Conservation (phyloP, 1,139 yeast species). For the Debaryomyces nepalensis region DNA sequence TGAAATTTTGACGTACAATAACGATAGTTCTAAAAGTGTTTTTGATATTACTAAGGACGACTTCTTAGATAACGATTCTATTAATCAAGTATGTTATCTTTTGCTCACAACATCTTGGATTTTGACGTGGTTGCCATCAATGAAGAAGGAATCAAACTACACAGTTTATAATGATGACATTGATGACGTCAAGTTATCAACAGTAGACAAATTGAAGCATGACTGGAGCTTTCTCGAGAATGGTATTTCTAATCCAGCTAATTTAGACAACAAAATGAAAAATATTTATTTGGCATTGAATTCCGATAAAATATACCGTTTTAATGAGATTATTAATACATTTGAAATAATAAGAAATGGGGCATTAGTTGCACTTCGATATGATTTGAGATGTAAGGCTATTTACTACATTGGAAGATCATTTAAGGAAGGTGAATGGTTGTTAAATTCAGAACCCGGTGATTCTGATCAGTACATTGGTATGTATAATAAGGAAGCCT, state of each 20-base stretch:
- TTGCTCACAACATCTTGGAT: constrained; percentile 53
- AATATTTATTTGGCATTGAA: constrained; percentile 43
- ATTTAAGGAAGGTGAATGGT: constrained; percentile 46
- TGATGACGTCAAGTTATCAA: constrained; percentile 28
- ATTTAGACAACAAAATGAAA: constrained; percentile 25
- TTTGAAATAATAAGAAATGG: constrained; percentile 53
- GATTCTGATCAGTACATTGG: constrained; percentile 69
- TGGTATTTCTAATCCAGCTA: constrained; percentile 36
- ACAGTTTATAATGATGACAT: constrained; percentile 31
- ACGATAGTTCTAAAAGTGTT: constrained; percentile 22
- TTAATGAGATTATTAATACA: constrained; percentile 49
- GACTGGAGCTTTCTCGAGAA: constrained; percentile 63
- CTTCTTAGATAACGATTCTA: constrained; percentile 46
- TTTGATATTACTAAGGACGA: constrained; percentile 46
- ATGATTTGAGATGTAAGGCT: constrained; percentile 66
- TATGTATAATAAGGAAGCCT: constrained; percentile 62
- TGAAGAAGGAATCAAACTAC: constrained; percentile 49
- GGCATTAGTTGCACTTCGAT: constrained; percentile 61
- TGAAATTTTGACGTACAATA: constrained; percentile 35
- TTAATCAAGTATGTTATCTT: constrained; percentile 54
- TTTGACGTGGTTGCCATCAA: constrained; percentile 58
- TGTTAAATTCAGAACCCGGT: constrained; percentile 55
- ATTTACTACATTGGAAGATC: constrained; percentile 62
- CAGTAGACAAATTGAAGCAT: constrained; percentile 52
- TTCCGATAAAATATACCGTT: constrained; percentile 45